Base-by-base conservation (phyloP, 73 alveolate species). In the Paramecium bursaria region DNA sequence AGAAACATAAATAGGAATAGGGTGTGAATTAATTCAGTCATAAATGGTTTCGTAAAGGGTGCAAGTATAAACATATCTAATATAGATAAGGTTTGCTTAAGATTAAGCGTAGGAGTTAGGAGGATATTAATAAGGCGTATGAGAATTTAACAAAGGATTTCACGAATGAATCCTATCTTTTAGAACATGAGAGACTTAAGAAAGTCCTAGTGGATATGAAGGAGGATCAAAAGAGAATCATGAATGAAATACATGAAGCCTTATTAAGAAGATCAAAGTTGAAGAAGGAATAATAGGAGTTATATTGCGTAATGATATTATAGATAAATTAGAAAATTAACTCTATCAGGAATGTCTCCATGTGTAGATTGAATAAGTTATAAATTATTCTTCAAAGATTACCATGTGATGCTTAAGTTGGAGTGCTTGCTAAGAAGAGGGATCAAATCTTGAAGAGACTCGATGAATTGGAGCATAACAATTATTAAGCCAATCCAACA, bases 111-210 rank as follows among this genome's bases (percentile, higher is more conserved):
- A 31, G 82, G 19, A 67, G 44, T 39, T 19, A 67, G 27, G 82
- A 35, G 9, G 82, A 67, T 67, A 35, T 67, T 67, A 35, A 42
- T 26, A n/a, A 67, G 22, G 44, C 33, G 14, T 42, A 39, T 21
- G 82, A 67, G 21, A 21, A 25, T 4, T 42, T 67, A 42, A 39
- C 60, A 39, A 67, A 42, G 27, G 60, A 42, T 21, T 67, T 67
- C 60, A 4, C 33, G 44, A 21, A 67, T 11, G 82, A 67, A 44
- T 67, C 82, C 39, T 35, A 33, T 35, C 46, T 42, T 1, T 25
- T 39, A 4, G 60, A 67, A 42, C 82, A 67, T 14, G 82, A 67
- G 50, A 67, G 22, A 6, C 31, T 67, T 14, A 42, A 46, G n/a
- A 67, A 27, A 11, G 19, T 39, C 27, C 42, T 67, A 4, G 47